Percentiles rank a stretch among this genome's conserved stretches.
These are phyloP conservation scores for Endoconidiophora laricicola DNA, from an alignment of 2,329 filamentous ascomycete genomes.

Conservation along the genomic window DNA sequence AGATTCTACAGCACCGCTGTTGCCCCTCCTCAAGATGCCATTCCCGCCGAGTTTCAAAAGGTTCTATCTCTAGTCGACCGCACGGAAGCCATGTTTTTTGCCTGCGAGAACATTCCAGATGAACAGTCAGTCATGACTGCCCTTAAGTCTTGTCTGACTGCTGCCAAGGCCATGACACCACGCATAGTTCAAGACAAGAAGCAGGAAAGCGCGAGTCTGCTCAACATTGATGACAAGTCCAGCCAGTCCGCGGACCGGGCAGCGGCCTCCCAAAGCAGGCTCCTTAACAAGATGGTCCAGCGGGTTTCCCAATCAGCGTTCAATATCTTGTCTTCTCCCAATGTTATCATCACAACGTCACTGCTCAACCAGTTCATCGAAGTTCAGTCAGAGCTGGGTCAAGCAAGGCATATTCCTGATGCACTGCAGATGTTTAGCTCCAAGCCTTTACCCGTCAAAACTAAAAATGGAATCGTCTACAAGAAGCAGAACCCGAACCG, in stretches of 20 bases:
- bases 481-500: constrained; percentile 45
- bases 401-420: constrained; percentile 59
- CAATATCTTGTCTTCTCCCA: constrained; percentile 52
- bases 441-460: constrained; percentile 51
- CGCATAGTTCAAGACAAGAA: constrained; percentile 3
- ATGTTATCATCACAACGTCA: constrained; percentile 62
- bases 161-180: constrained; percentile 28
- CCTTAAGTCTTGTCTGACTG: constrained; percentile 28
- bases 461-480: constrained; percentile 5
- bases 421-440: constrained; percentile 68
- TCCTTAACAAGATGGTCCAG: constrained; percentile 29
- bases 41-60: constrained; percentile 20
- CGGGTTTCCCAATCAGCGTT: constrained; percentile 46
- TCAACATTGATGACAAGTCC: constrained; percentile 19
- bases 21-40: not conserved
- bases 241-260: not conserved
- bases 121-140: constrained; percentile 27
- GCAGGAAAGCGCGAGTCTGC: constrained; percentile 14
- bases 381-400: constrained; percentile 56
- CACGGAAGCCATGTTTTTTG: constrained; percentile 27
- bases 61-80: constrained; percentile 27
- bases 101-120: constrained; percentile 28
- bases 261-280: constrained; percentile 8
- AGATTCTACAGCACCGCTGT: not conserved
- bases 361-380: constrained; percentile 60